Conservation (phyloP, 139 green algal genomes). For the Auxenochlorella protothecoides region DNA sequence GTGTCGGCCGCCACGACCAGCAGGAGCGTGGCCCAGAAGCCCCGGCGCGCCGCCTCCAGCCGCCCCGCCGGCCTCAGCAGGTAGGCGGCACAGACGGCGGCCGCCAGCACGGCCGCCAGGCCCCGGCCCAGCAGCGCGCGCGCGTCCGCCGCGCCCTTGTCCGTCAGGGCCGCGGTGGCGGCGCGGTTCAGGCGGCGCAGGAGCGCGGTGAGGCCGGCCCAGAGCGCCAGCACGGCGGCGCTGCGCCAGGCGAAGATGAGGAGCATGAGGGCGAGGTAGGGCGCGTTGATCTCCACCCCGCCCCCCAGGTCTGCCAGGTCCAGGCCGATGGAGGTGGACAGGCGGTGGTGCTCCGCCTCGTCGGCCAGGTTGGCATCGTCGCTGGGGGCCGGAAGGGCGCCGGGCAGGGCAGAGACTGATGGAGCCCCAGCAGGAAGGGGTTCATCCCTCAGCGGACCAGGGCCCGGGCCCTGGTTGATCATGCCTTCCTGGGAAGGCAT, state of each 20-base stretch:
- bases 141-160: conserved; percentile 10
- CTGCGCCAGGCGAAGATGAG: conserved; percentile 35
- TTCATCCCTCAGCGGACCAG: no score
- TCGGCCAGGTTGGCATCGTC: not conserved
- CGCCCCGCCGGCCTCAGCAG: conserved; percentile 4
- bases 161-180: conserved; percentile 21
- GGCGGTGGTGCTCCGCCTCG: not conserved
- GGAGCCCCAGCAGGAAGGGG: no score
- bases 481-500: no score
- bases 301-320: conserved; percentile 1
- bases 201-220: conserved; percentile 16
- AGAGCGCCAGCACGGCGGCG: conserved; percentile 14
- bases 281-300: conserved; percentile 31
- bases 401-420: no score
- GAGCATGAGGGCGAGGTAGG: conserved; percentile 28
- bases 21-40: conserved; percentile 27
- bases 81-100: not conserved
- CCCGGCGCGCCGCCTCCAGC: no score
- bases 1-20: conserved; percentile 33
- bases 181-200: conserved; percentile 15
- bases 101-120: not conserved
- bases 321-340: not conserved
- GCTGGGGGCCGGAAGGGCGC: no score
- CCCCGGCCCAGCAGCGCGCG: conserved; percentile 10
- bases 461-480: no score